Base-by-base conservation (phyloP, 108 stramenopile species). In the Cyclotella cryptica region DNA sequence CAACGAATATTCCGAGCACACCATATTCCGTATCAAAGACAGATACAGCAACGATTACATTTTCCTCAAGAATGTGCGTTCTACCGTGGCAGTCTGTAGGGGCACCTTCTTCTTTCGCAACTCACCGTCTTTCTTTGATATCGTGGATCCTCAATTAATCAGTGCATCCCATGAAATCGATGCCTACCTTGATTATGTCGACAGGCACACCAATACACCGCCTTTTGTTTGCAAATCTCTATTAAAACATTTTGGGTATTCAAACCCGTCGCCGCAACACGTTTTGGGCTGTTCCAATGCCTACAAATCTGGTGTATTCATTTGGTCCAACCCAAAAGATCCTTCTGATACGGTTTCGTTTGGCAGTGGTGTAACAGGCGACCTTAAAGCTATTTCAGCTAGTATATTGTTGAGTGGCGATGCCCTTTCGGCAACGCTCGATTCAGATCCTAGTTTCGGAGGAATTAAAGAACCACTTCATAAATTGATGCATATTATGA, bases 221-320 rank as follows among this genome's bases (percentile, higher is more conserved):
- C 86, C 86, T 17, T 89, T 89, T 77, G 19, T 84, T 13, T 65
- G 84, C 42, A 58, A 52, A 61, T 43, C 42, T 26, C 41, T 89
- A 18, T 63, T 78, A 10, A 71, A 89, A 75, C 71, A 74, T 17
- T 76, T 89, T 74, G 79, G 75, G 3, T 74, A 75, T 62, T 75
- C 75, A 22, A 89, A 89, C 42, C 86, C 88, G 24, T 77, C 78
- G 1, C 88, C 88, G 1, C 29, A 52, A 0, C 85, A 86, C 60
- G 70, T 89, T 4, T 40, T 43, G 13, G 63, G 28, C 2, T 78
- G 77, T 35, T 71, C 77, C 24, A 10, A 46, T 35, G 77, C 77
- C 17, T 78, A 52, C 30, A 70, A 78, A 39, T 14, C 52, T n/a
- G 77, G 77, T 18, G 42, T 52, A 0, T 78, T 53, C 35, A 39